Conservation (phyloP, 1,139 yeast genomes). For the Meyerozyma sp. region DNA sequence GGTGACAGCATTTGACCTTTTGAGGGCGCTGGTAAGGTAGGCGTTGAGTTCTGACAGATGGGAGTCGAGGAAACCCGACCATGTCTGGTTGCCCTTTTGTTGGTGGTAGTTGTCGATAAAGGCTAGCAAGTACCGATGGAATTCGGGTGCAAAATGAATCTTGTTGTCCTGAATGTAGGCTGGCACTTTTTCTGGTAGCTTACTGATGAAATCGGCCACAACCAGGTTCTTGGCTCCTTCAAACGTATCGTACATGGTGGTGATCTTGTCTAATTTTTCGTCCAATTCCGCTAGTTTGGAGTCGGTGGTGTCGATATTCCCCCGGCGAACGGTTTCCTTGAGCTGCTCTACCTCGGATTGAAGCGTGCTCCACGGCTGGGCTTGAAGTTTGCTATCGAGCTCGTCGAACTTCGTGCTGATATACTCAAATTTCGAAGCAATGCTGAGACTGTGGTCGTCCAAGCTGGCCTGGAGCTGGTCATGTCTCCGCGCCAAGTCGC, state of each 20-base stretch:
- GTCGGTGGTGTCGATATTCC: too few relatives aligned
- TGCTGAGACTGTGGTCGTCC: constrained; percentile 10
- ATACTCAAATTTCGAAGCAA: constrained; percentile 15
- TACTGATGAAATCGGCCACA: constrained; percentile 15
- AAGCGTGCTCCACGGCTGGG: constrained; percentile 6
- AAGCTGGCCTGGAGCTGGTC: constrained; percentile 12
- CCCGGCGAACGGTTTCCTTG: neutral
- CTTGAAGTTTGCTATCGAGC: constrained; percentile 9
- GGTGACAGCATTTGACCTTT: constrained; percentile 11
- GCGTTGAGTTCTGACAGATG: constrained; percentile 16
- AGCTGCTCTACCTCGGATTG: neutral
- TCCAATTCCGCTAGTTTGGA: constrained; percentile 9
- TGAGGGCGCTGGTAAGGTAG: constrained; percentile 11
- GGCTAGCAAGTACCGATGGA: constrained; percentile 30
- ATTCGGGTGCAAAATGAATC: constrained; percentile 37
- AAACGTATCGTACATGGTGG: constrained; percentile 13
- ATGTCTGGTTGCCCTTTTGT: constrained; percentile 2
- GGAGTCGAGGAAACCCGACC: constrained; percentile 12
- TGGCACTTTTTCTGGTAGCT: constrained; percentile 29
- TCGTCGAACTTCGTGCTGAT: constrained; percentile 13
- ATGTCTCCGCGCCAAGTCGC: constrained; percentile 11
- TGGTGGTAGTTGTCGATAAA: constrained; percentile 28
- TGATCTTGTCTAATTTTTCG: constrained; percentile 14
- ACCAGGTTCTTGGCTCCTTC: constrained; percentile 18
- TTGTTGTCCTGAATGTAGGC: constrained; percentile 28